phyloP scores from a whole-genome alignment of 2,329 filamentous ascomycete species.

The Orbilia ellipsospora region DNA sequence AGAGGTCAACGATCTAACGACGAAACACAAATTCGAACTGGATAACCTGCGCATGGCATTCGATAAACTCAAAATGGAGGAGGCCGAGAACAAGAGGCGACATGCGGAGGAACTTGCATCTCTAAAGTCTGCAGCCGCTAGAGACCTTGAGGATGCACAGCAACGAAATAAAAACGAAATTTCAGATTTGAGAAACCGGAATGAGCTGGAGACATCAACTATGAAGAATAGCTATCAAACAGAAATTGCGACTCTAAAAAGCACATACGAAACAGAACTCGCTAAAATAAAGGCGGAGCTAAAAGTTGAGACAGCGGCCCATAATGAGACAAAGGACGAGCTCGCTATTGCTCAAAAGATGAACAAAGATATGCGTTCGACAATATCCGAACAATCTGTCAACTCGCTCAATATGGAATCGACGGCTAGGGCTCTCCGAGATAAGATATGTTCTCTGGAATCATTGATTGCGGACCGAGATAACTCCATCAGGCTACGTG shows the following conservation, averaged over 20 bases:
- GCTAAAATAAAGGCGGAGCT: slow-evolving; percentile 43
- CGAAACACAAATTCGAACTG: slow-evolving; percentile 75
- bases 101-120: slow-evolving; percentile 63
- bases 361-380: slow-evolving; percentile 70
- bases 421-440: slow-evolving; percentile 78
- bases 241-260: slow-evolving; percentile 51
- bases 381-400: slow-evolving; percentile 70
- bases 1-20: slow-evolving; percentile 70
- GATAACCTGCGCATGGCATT: slow-evolving; percentile 73
- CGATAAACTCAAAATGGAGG: slow-evolving; percentile 64
- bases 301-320: slow-evolving; percentile 48
- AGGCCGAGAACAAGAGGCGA: slow-evolving; percentile 56
- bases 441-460: slow-evolving; percentile 88
- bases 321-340: slow-evolving; percentile 63
- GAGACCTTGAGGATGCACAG: slow-evolving; percentile 66
- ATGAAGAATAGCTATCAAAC: slow-evolving; percentile 43
- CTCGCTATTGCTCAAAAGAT: slow-evolving; percentile 73
- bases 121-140: slow-evolving; percentile 73
- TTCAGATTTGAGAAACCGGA: slow-evolving; percentile 65
- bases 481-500: slow-evolving; percentile 82
- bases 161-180: slow-evolving; percentile 68
- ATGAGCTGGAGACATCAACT: slow-evolving; percentile 65
- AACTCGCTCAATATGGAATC: slow-evolving; percentile 77
- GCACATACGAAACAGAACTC: slow-evolving; percentile 41
- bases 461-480: slow-evolving; percentile 90